These are phyloP conservation scores for Tieghemiomyces parasiticus DNA, from an alignment of 192 early-diverging fungal genomes.

Conservation along the genomic window DNA sequence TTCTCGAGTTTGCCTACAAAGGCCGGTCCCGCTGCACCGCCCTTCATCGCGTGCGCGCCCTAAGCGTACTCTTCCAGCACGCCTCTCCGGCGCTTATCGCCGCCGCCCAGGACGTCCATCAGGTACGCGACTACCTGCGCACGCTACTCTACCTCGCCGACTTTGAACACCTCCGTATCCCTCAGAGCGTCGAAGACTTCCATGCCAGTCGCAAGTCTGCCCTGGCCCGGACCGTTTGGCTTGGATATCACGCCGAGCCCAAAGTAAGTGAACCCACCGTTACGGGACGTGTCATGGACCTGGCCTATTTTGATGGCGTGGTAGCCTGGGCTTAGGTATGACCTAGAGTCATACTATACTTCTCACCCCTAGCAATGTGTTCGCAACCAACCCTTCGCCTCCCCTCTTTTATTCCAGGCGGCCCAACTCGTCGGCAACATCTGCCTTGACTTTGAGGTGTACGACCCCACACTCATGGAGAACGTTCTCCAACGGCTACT, in stretches of 20 bases:
- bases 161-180: constrained; percentile 52
- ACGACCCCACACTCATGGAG: constrained; percentile 41
- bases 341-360: too few species aligned
- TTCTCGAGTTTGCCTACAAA: constrained; percentile 35
- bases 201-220: constrained; percentile 44
- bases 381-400: too few species aligned
- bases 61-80: constrained; percentile 39
- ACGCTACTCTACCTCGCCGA: constrained; percentile 50
- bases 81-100: constrained; percentile 30
- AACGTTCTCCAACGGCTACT: constrained; percentile 38
- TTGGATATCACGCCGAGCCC: constrained; percentile 38
- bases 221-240: constrained; percentile 50
- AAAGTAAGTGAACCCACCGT: too few species aligned
- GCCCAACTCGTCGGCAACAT: constrained; percentile 54
- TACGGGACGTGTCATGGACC: too few species aligned
- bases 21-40: constrained; percentile 20
- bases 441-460: constrained; percentile 48
- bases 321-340: too few species aligned
- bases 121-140: constrained; percentile 35
- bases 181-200: constrained; percentile 41
- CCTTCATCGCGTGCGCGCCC: constrained; percentile 39
- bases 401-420: too few species aligned
- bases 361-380: too few species aligned
- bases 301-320: too few species aligned
- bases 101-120: constrained; percentile 14